Evolutionary conservation across 306 rosid species (phyloP).

Genomic region (Cyamopsis tetragonoloba): DNA sequence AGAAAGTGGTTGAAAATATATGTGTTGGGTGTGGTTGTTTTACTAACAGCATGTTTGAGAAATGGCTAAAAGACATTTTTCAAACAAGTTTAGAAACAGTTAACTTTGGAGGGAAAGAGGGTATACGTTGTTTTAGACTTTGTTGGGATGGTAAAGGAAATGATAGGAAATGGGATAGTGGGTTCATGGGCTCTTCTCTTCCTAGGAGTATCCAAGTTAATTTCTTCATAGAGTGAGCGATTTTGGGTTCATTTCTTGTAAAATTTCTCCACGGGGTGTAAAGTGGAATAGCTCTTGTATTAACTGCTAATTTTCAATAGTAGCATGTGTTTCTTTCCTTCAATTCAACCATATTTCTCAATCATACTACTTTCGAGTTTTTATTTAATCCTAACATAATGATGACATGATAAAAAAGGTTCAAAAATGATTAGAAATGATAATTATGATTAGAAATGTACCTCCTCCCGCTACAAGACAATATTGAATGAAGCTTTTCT

Average conservation of each 20-base stretch:
- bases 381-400: no score
- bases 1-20: conserved; percentile 51
- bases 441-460: neutral
- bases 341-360: neutral
- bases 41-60: conserved; percentile 60
- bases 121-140: conserved; percentile 54
- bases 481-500: conserved; percentile 19
- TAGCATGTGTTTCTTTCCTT: conserved; percentile 33
- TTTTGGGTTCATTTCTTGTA: conserved; percentile 27
- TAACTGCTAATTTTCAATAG: conserved; percentile 48
- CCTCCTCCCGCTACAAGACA: conserved; percentile 38
- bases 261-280: conserved; percentile 25
- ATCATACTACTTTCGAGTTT: neutral
- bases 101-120: conserved; percentile 58
- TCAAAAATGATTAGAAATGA: neutral
- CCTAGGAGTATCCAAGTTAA: conserved; percentile 61
- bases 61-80: conserved; percentile 67
- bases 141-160: conserved; percentile 56
- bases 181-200: conserved; percentile 63
- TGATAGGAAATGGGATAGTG: conserved; percentile 50
- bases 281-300: conserved; percentile 40
- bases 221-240: conserved; percentile 41
- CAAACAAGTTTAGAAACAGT: conserved; percentile 48
- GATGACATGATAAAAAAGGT: no score
- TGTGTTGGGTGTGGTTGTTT: conserved; percentile 51